Evolutionary conservation across 2,329 filamentous ascomycete genomes (phyloP).

Genomic region (Escovopsis sp.): DNA sequence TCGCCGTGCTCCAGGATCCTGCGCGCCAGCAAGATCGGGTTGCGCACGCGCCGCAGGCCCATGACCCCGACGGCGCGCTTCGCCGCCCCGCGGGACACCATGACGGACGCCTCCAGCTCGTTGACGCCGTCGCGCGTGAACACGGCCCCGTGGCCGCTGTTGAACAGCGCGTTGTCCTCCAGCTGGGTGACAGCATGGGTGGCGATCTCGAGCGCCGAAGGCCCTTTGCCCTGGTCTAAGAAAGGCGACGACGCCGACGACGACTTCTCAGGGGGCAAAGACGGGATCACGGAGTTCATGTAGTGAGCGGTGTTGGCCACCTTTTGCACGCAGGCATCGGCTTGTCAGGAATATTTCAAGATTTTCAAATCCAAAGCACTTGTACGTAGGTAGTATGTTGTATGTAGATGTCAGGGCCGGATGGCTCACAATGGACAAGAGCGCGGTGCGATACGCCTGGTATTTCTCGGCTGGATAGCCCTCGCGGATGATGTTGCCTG

Average conservation of each 20-base stretch:
- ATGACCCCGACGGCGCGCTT: constrained; percentile 72
- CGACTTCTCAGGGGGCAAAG: background rate
- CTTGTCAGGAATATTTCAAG: too few species aligned
- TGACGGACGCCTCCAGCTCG: constrained; percentile 75
- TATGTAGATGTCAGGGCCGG: background rate
- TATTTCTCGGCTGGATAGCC: constrained; percentile 45
- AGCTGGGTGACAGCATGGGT: constrained; percentile 61
- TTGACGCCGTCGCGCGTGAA: constrained; percentile 73
- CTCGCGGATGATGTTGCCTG: constrained; percentile 50
- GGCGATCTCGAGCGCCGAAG: constrained; percentile 56
- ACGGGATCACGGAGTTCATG: constrained; percentile 24
- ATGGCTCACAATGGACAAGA: constrained; percentile 42
- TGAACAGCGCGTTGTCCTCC: constrained; percentile 73
- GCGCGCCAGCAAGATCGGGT: constrained; percentile 61
- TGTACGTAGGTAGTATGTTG: too few species aligned
- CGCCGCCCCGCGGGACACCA: constrained; percentile 58
- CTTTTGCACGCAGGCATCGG: constrained; percentile 13
- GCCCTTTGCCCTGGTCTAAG: constrained; percentile 7
- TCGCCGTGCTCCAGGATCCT: constrained; percentile 57
- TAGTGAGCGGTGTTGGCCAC: constrained; percentile 30
- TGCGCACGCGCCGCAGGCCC: constrained; percentile 57
- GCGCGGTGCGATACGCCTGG: constrained; percentile 40
- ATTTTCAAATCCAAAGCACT: too few species aligned
- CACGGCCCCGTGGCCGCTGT: constrained; percentile 69
- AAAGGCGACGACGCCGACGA: background rate